Conservation (phyloP, 2,329 filamentous ascomycete genomes). For the Sclerotiophoma versabilis region DNA sequence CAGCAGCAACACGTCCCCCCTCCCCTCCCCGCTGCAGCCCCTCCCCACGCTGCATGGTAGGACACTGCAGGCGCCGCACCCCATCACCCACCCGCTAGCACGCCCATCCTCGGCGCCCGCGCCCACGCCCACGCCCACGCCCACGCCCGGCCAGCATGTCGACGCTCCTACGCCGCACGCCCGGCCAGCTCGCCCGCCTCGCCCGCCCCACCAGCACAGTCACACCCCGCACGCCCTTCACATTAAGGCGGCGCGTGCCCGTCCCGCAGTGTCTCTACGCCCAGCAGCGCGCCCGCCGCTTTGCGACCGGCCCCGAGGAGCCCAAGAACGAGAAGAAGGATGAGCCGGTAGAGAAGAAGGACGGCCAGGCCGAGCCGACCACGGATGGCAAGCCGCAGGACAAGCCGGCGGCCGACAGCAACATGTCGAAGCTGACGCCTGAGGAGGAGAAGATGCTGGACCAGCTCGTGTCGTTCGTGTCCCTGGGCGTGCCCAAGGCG, state of each 20-base stretch:
- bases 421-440: constrained; percentile 56
- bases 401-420: constrained; percentile 51
- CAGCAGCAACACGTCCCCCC: too few species aligned
- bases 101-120: constrained; percentile 44
- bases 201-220: constrained; percentile 64
- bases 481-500: constrained; percentile 66
- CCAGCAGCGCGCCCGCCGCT: constrained; percentile 53
- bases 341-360: constrained; percentile 34
- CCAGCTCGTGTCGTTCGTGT: constrained; percentile 63
- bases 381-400: constrained; percentile 45
- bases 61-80: constrained; percentile 1
- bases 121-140: constrained; percentile 17
- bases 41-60: constrained; percentile 1
- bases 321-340: constrained; percentile 43
- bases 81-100: background rate
- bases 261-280: constrained; percentile 54
- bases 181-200: constrained; percentile 70
- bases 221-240: constrained; percentile 56
- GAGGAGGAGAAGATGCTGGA: constrained; percentile 67
- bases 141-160: constrained; percentile 62
- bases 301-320: constrained; percentile 49
- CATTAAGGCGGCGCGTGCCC: constrained; percentile 46
- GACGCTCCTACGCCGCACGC: constrained; percentile 66
- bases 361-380: constrained; percentile 45
- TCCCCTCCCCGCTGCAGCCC: background rate